Conservation (phyloP, 164 flowering plant genomes). For the Pachysandra terminalis region DNA sequence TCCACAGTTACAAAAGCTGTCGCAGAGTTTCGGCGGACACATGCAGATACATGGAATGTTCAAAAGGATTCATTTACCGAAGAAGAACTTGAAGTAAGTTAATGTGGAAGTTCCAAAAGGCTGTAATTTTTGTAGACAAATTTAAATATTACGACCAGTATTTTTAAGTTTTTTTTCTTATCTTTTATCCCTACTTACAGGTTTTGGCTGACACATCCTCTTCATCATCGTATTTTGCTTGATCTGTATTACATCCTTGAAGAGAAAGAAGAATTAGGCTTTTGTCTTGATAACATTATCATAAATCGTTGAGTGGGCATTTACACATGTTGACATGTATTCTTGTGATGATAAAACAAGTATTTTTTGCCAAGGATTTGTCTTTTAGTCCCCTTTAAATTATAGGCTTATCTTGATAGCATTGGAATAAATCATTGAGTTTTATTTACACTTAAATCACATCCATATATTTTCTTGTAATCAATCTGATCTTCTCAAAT, state of each 20-base stretch:
- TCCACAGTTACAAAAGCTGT: constrained; percentile 92
- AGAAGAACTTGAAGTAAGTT: constrained; percentile 86
- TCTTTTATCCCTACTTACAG: constrained; percentile 36
- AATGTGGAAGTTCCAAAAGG: background rate
- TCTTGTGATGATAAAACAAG: no score
- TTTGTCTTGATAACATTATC: background rate
- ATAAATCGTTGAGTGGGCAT: no score
- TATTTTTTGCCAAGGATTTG: no score
- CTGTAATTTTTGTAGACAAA: background rate
- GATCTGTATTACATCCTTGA: constrained; percentile 23
- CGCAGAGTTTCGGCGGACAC: constrained; percentile 94
- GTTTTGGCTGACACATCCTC: constrained; percentile 92
- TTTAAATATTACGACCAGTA: background rate
- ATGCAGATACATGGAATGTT: constrained; percentile 95
- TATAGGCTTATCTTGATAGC: no score
- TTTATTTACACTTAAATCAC: constrained; percentile 24
- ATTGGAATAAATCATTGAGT: background rate
- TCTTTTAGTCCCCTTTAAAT: no score
- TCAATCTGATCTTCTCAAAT: no score
- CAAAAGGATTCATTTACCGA: constrained; percentile 85
- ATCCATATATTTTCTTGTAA: background rate
- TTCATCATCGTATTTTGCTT: constrained; percentile 93
- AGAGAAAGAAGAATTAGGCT: background rate
- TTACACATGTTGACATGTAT: no score
- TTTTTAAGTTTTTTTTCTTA: background rate